These are phyloP conservation scores for Neoboletus subvelutipes DNA, from an alignment of 768 basidiomycete species.

Conservation along the genomic window DNA sequence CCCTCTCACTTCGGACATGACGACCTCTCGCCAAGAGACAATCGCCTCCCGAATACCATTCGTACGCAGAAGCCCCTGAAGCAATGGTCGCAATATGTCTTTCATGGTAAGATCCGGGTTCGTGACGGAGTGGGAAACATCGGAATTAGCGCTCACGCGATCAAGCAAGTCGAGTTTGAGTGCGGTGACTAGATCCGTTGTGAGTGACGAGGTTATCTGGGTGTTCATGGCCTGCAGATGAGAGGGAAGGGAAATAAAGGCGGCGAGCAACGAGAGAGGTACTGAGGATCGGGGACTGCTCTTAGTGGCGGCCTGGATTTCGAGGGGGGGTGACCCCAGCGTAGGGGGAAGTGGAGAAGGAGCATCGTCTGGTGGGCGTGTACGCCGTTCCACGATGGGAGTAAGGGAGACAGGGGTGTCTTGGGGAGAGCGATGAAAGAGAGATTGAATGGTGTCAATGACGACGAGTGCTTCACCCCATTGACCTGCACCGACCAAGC, in stretches of 20 bases:
- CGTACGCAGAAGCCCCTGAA: constrained; percentile 76
- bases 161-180: constrained; percentile 65
- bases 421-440: constrained; percentile 44
- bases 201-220: constrained; percentile 75
- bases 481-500: constrained; percentile 79
- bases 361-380: constrained; percentile 18
- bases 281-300: constrained; percentile 37
- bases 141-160: constrained; percentile 39
- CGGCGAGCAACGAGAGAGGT: constrained; percentile 64
- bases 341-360: constrained; percentile 37
- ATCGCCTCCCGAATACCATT: constrained; percentile 68
- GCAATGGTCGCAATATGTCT: constrained; percentile 67
- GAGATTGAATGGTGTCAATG: constrained; percentile 61
- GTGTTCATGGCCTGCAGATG: constrained; percentile 70
- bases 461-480: constrained; percentile 84
- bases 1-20: constrained; percentile 56
- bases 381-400: constrained; percentile 2
- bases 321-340: constrained; percentile 28
- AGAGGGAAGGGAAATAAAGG: constrained; percentile 72
- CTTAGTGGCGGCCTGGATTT: constrained; percentile 23
- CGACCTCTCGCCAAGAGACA: constrained; percentile 68
- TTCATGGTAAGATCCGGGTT: constrained; percentile 46
- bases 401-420: constrained; percentile 6
- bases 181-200: constrained; percentile 72
- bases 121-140: constrained; percentile 10